Percentiles rank a stretch among this genome's conserved stretches.
Evolutionary conservation across 1,284 basidiomycete genomes (phyloP).

Genomic region (Ganoderma meredithae): DNA sequence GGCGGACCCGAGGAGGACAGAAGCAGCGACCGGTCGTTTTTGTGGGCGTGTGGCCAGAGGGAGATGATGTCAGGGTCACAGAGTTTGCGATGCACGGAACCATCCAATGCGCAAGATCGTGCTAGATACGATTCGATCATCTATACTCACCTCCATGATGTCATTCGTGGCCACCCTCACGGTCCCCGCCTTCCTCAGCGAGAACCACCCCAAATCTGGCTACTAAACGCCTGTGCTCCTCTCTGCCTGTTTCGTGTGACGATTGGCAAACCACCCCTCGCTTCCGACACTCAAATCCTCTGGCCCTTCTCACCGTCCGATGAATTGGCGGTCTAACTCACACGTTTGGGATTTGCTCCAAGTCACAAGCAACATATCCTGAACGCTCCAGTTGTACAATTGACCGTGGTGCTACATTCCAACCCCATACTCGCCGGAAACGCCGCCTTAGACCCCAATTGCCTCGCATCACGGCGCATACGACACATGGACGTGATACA

Average conservation of each 20-base stretch:
- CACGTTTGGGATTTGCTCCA: background rate
- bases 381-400: background rate
- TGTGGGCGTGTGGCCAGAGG: conserved; percentile 23
- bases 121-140: conserved; percentile 24
- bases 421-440: background rate
- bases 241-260: background rate
- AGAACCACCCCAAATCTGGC: conserved; percentile 6
- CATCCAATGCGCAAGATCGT: conserved; percentile 26
- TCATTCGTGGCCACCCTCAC: conserved; percentile 23
- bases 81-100: conserved; percentile 8
- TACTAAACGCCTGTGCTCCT: conserved; percentile 11
- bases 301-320: background rate
- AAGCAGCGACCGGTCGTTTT: conserved; percentile 14
- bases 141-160: conserved; percentile 31
- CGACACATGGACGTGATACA: conserved; percentile 5
- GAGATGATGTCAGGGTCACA: conserved; percentile 28
- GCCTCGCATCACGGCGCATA: background rate
- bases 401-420: background rate
- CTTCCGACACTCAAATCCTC: background rate
- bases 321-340: background rate
- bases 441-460: background rate
- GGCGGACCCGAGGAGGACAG: background rate
- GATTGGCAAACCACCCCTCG: background rate
- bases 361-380: background rate
- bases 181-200: conserved; percentile 25